Base-by-base conservation (phyloP, 23 red algal species). In the Agarophyton chilense region DNA sequence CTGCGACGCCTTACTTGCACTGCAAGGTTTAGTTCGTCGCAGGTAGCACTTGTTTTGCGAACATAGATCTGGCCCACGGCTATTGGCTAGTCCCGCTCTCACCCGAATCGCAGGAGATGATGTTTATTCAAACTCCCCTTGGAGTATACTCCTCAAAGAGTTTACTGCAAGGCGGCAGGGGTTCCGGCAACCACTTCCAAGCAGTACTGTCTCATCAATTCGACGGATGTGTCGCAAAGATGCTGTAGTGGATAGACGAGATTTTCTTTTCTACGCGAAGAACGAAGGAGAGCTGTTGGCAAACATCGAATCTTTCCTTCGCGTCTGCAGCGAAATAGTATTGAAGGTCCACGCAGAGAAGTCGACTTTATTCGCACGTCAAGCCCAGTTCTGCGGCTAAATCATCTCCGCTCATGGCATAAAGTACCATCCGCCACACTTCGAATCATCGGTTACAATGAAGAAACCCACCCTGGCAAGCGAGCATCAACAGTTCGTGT, bases 131-230 rank as follows among this genome's bases (percentile, higher is more conserved):
- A 34, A 88, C 63, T 42, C 83, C 83, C 3, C 24, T 75, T 2
- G 83, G 83, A 1, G 46, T 88, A 22, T 88, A 55, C 29, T 65
- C 72, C 0, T 72, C 85, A 28, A 45, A 33, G 0, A 0, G 53
- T 29, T 25, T 77, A 5, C 85, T 89, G 22, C 1, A 89, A 0
- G 85, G 85, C 3, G 67, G 54, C 10, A 89, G 0, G 32, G 68
- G 73, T 28, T 77, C 70, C 14, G 72, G 85, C 10, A 89, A 89
- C 40, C 85, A 89, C 19, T 89, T 78, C 34, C 85, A 77, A 62
- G 33, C 71, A 2, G 85, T 89, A 13, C 21, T 60, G 0, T 4
- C 25, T 8, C 42, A 78, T 1, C 16, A 0, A 0, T 78, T 89
- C 32, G 85, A 77, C 24, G 62, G 45, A 18, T n/a, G 2, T 17